Conservation (phyloP, 1,284 basidiomycete species). For the Lentinula novae-zelandiae region DNA sequence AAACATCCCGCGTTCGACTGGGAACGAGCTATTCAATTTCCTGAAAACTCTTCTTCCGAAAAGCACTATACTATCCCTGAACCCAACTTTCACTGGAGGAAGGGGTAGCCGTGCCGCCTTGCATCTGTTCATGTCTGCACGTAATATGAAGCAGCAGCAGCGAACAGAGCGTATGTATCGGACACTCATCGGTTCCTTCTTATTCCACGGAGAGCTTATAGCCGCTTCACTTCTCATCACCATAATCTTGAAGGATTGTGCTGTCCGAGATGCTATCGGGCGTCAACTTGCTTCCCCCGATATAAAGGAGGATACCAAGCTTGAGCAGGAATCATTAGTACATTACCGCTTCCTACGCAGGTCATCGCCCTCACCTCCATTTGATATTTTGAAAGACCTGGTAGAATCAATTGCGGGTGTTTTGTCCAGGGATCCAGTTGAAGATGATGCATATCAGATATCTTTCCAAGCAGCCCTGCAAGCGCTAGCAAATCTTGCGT, state of each 20-base stretch:
- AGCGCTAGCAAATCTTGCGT: slow-evolving; percentile 55
- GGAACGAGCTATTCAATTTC: slow-evolving; percentile 15
- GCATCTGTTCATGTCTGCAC: slow-evolving; percentile 48
- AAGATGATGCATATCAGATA: slow-evolving; percentile 9
- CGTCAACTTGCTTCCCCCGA: slow-evolving; percentile 18
- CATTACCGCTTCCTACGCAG: neutral
- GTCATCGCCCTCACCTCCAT: neutral
- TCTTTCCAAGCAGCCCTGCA: slow-evolving; percentile 40
- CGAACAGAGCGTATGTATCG: slow-evolving; percentile 59
- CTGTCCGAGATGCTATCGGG: slow-evolving; percentile 32
- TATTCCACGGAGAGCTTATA: slow-evolving; percentile 74
- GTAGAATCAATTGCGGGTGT: slow-evolving; percentile 17
- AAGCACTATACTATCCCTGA: slow-evolving; percentile 24
- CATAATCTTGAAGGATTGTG: slow-evolving; percentile 58
- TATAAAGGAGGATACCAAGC: slow-evolving; percentile 1
- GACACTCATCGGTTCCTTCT: slow-evolving; percentile 54
- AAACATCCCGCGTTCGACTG: slow-evolving; percentile 7
- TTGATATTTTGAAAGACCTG: slow-evolving; percentile 3
- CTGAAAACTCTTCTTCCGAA: slow-evolving; percentile 17
- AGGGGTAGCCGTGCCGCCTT: slow-evolving; percentile 46
- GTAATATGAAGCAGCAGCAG: slow-evolving; percentile 43
- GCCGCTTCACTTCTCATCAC: slow-evolving; percentile 67
- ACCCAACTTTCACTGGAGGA: slow-evolving; percentile 28
- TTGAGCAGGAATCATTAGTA: neutral
- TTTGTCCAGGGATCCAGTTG: slow-evolving; percentile 16